These are phyloP conservation scores for Clarireedia paspali DNA, from an alignment of 2,329 filamentous ascomycete species.

Conservation along the genomic window DNA sequence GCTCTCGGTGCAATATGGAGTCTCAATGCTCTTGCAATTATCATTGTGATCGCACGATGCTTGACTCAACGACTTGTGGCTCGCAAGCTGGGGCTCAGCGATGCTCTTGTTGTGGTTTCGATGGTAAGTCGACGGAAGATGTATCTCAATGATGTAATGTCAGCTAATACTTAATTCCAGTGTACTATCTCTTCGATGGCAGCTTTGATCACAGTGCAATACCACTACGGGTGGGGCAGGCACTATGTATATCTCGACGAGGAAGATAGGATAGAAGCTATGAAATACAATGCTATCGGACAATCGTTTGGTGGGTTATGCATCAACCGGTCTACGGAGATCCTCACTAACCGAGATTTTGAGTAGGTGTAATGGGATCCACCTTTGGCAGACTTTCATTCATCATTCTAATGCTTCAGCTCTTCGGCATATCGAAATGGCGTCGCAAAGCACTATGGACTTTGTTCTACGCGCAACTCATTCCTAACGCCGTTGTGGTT, in stretches of 20 bases:
- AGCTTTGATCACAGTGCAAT: conserved; percentile 7
- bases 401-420: conserved; percentile 13
- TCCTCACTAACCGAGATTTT: background rate
- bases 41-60: conserved; percentile 11
- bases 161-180: background rate
- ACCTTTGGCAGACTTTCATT: conserved; percentile 14
- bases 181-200: conserved; percentile 3
- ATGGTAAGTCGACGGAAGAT: background rate
- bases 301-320: conserved; percentile 11
- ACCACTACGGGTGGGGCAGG: conserved; percentile 16
- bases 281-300: conserved; percentile 13
- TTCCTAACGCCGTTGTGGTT: conserved; percentile 10
- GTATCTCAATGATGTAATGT: background rate
- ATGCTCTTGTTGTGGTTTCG: conserved; percentile 11
- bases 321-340: background rate
- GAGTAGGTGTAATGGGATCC: conserved; percentile 15
- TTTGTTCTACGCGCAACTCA: conserved; percentile 8
- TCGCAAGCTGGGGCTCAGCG: conserved; percentile 13
- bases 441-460: conserved; percentile 7
- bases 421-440: conserved; percentile 12
- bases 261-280: conserved; percentile 5
- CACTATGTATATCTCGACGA: conserved; percentile 14
- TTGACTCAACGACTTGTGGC: conserved; percentile 10
- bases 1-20: conserved; percentile 11
- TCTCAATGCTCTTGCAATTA: conserved; percentile 9